Percentiles rank a stretch among this genome's conserved stretches.
Conservation (phyloP, 2,329 filamentous ascomycete species). For the Pezicula rhizophila region DNA sequence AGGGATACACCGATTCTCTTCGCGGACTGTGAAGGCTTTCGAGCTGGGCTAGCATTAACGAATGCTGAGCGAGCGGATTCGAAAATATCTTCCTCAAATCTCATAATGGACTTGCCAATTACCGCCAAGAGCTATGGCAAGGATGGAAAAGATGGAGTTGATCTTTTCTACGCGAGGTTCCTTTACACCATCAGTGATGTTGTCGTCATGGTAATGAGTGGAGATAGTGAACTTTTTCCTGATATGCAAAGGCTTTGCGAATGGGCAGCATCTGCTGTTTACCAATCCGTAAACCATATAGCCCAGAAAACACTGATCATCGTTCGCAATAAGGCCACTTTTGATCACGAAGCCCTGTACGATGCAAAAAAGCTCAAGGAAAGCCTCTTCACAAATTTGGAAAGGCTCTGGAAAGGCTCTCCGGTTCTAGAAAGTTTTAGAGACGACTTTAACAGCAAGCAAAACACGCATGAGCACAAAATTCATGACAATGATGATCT, state of each 20-base stretch:
- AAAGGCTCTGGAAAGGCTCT: constrained; percentile 3
- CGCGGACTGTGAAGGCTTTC: constrained; percentile 19
- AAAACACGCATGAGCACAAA: constrained; percentile 1
- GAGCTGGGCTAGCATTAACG: constrained; percentile 10
- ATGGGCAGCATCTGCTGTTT: constrained; percentile 15
- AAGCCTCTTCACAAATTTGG: constrained; percentile 6
- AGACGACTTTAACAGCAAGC: constrained; percentile 6
- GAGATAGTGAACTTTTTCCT: constrained; percentile 7
- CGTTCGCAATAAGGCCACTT: constrained; percentile 13
- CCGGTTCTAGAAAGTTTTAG: constrained; percentile 4
- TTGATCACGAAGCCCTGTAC: constrained; percentile 6
- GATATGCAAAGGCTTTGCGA: constrained; percentile 11
- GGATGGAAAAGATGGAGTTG: constrained; percentile 13
- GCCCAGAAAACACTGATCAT: constrained; percentile 18
- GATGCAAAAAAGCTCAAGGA: constrained; percentile 3
- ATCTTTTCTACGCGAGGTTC: constrained; percentile 19
- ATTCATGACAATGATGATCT: constrained; percentile 13
- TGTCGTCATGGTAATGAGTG: constrained; percentile 18
- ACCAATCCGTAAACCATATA: constrained; percentile 15
- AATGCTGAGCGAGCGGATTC: constrained; percentile 9
- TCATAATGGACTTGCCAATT: constrained; percentile 4
- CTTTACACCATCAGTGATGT: constrained; percentile 21
- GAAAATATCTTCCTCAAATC: background rate
- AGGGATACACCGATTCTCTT: constrained; percentile 14
- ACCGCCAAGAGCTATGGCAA: constrained; percentile 8